Conservation (phyloP, 495 filamentous ascomycete species). For the Neurospora sp. region DNA sequence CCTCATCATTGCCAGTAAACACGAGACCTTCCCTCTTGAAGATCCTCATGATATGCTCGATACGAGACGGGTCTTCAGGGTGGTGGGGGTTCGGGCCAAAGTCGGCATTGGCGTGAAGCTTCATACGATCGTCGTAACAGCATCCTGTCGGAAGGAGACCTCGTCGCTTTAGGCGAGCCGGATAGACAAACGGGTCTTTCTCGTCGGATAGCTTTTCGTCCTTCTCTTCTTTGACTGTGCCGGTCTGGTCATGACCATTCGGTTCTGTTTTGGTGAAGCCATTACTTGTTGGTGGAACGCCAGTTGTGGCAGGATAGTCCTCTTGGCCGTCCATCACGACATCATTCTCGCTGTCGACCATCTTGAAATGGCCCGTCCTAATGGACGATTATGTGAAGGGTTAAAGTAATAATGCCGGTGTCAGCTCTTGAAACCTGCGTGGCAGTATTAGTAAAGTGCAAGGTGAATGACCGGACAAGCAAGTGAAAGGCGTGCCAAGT, state of each 20-base stretch:
- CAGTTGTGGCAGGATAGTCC: slow-evolving; percentile 22
- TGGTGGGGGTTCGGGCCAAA: slow-evolving; percentile 61
- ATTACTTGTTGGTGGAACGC: slow-evolving; percentile 24
- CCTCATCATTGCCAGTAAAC: slow-evolving; percentile 36
- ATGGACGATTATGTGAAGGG: not conserved
- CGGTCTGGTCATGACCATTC: slow-evolving; percentile 19
- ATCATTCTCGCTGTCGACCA: slow-evolving; percentile 22
- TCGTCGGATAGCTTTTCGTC: slow-evolving; percentile 15
- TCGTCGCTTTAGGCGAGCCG: slow-evolving; percentile 13
- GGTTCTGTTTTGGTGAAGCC: slow-evolving; percentile 17
- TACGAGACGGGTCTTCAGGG: slow-evolving; percentile 86
- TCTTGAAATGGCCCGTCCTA: slow-evolving; percentile 7
- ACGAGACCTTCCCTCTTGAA: slow-evolving; percentile 72
- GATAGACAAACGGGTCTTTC: slow-evolving; percentile 10
- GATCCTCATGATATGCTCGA: slow-evolving; percentile 78
- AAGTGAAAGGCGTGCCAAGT: not conserved
- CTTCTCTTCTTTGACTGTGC: slow-evolving; percentile 4
- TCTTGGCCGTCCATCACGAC: slow-evolving; percentile 31
- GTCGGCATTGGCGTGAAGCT: slow-evolving; percentile 74
- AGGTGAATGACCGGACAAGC: not conserved
- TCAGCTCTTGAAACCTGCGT: not conserved
- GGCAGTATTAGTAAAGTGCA: not conserved
- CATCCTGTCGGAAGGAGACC: slow-evolving; percentile 54
- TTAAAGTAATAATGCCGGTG: not conserved
- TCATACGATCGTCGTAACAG: slow-evolving; percentile 91